Base-by-base conservation (phyloP, 139 green algal genomes). In the Chlamydomonas sphaeroides region DNA sequence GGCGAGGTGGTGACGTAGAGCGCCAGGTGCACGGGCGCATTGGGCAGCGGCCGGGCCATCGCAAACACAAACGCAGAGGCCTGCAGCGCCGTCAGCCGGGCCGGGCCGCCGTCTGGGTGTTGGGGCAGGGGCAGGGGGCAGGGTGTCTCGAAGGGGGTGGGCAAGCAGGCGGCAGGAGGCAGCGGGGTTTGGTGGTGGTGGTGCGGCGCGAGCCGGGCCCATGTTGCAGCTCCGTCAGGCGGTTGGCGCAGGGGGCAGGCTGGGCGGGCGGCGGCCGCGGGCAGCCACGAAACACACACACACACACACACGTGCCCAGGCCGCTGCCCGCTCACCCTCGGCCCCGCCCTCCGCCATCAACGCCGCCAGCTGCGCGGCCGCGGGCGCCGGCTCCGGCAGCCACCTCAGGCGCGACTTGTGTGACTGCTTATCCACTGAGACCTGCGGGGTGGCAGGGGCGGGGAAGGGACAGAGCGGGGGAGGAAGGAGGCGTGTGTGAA, bases 381-480 rank as follows among this genome's bases (percentile, higher is more conserved):
- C 5, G 25, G 39, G 11, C 26, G 25, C 8, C 38, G 65, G 39
- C 28, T 48, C 65, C 0, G 77, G 26, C 65, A 84, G 33, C 65
- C 65, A 84, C 48, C 77, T 65, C 48, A 84, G 42, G 35, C 77
- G 77, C 48, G 61, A 57, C 77, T 84, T 84, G 48, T 84, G 7
- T 11, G 77, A 84, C 48, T 84, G 65, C 65, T 75, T 75, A 45
- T 84, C 77, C 48, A 84, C 39, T 3, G 49, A 65, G 4, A 83
- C 62, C 76, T 83, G 76, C 5, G 35, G 25, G 10, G 15, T 3
- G 18, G 53, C 18, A n/a, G 7, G 32, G 18, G 28, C 1, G 69
- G 18, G 21, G 30, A 42, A 11, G 68, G 30, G 11, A 23, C 6
- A 42, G 30, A 42, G 66, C 0, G 10, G n/a, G 4, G 68, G 3